These are phyloP conservation scores for Papiliotrema fonsecae DNA, from an alignment of 1,284 basidiomycete genomes.

Conservation along the genomic window DNA sequence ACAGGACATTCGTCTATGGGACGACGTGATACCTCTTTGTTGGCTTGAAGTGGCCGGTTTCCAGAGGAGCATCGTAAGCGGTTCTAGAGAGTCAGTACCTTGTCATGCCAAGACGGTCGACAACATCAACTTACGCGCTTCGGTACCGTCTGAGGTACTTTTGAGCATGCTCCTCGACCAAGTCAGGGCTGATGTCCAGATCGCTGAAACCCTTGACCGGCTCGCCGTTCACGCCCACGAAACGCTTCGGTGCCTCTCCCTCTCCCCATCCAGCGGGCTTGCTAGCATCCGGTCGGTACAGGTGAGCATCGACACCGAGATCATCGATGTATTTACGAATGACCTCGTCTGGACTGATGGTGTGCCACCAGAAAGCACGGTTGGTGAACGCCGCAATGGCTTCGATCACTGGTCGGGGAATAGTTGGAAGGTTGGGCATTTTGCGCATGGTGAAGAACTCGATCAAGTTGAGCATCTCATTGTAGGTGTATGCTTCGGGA, in stretches of 20 bases:
- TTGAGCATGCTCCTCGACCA: constrained; percentile 85
- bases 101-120: not conserved
- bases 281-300: constrained; percentile 45
- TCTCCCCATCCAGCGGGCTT: constrained; percentile 41
- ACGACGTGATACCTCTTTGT: constrained; percentile 50
- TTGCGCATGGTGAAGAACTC: constrained; percentile 71
- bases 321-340: constrained; percentile 84
- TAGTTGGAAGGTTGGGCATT: constrained; percentile 61
- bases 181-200: constrained; percentile 63
- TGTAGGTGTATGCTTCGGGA: constrained; percentile 77
- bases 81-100: constrained; percentile 22
- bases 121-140: constrained; percentile 53
- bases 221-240: constrained; percentile 46
- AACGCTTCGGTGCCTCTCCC: constrained; percentile 48
- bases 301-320: constrained; percentile 56
- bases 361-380: constrained; percentile 81
- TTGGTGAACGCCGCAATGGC: constrained; percentile 65
- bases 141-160: constrained; percentile 87
- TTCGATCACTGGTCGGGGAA: constrained; percentile 73
- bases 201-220: constrained; percentile 52
- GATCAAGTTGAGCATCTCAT: constrained; percentile 78
- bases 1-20: constrained; percentile 33
- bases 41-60: constrained; percentile 45
- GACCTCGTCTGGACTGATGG: constrained; percentile 86
- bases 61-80: constrained; percentile 48